A percentile compares a stretch with the other conserved stretches of the same genome.
These are phyloP conservation scores for Rhododendron vialii DNA, from an alignment of 148 eudicot genomes.

Conservation along the genomic window DNA sequence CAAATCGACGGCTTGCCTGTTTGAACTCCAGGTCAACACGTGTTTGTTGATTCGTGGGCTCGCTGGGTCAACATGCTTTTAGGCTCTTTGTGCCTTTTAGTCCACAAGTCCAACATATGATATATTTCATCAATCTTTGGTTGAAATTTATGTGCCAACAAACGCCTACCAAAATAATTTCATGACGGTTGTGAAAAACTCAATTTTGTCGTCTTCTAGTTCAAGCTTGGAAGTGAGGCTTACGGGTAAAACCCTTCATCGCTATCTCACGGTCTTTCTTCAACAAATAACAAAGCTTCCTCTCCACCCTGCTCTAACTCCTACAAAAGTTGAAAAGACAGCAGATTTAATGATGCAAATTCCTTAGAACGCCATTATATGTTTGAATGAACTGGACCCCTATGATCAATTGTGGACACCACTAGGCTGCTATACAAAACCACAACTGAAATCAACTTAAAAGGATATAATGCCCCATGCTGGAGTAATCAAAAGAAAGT, in stretches of 20 bases:
- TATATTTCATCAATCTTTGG: too few relatives aligned
- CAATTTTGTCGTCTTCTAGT: not conserved
- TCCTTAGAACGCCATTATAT: not conserved
- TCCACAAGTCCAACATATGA: too few relatives aligned
- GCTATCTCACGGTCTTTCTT: constrained; percentile 28
- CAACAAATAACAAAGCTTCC: constrained; percentile 65
- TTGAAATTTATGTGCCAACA: too few relatives aligned
- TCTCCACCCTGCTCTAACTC: constrained; percentile 62
- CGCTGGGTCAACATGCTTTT: too few relatives aligned
- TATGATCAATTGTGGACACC: not conserved
- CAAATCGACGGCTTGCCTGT: too few relatives aligned
- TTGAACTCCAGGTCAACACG: too few relatives aligned
- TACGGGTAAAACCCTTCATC: not conserved
- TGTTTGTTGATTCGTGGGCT: too few relatives aligned
- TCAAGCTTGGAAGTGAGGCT: not conserved
- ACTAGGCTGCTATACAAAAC: not conserved
- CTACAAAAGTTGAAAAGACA: constrained; percentile 28
- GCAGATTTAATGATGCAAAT: not conserved
- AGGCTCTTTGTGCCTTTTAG: too few relatives aligned
- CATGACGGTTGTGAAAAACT: not conserved
- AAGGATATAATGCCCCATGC: not conserved
- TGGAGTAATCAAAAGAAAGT: not conserved
- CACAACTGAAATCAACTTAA: not conserved
- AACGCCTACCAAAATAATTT: not conserved
- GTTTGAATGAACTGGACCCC: not conserved